phyloP scores from a whole-genome alignment of 2,329 filamentous ascomycete genomes.

The Aspergillus terreus region DNA sequence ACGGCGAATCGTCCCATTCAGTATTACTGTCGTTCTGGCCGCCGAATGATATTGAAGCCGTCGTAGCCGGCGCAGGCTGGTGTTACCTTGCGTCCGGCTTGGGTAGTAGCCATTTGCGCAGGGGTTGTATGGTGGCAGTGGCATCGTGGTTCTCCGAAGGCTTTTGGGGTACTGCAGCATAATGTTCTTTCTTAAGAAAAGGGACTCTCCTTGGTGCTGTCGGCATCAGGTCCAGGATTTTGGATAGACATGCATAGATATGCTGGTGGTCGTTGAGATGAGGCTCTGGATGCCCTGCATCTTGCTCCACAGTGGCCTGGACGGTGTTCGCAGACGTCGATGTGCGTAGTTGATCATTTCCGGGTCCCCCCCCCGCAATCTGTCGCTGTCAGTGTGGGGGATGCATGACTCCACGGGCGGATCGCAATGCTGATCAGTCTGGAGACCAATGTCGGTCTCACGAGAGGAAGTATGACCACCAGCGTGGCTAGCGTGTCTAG shows the following conservation, averaged over 20 bases:
- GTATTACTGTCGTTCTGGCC: background rate
- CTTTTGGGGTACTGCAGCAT: background rate
- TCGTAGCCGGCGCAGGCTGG: background rate
- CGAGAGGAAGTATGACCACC: no score
- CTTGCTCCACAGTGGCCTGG: conserved; percentile 3
- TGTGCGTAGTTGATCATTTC: background rate
- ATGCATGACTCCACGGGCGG: background rate
- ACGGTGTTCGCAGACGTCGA: background rate
- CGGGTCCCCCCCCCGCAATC: background rate
- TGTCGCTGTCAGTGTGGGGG: background rate
- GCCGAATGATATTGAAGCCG: background rate
- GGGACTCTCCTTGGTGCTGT: background rate
- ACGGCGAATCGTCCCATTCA: background rate
- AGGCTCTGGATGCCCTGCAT: background rate
- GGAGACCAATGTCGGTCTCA: background rate
- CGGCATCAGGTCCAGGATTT: background rate
- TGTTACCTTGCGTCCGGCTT: background rate
- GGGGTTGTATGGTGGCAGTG: background rate
- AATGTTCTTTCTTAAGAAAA: background rate
- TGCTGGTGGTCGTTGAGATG: background rate
- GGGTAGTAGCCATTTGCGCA: background rate
- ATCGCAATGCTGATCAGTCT: background rate
- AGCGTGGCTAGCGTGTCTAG: no score
- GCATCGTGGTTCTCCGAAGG: background rate
- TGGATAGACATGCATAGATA: background rate